phyloP scores from a whole-genome alignment of 2,329 filamentous ascomycete genomes.

The Aureobasidium pullulans region DNA sequence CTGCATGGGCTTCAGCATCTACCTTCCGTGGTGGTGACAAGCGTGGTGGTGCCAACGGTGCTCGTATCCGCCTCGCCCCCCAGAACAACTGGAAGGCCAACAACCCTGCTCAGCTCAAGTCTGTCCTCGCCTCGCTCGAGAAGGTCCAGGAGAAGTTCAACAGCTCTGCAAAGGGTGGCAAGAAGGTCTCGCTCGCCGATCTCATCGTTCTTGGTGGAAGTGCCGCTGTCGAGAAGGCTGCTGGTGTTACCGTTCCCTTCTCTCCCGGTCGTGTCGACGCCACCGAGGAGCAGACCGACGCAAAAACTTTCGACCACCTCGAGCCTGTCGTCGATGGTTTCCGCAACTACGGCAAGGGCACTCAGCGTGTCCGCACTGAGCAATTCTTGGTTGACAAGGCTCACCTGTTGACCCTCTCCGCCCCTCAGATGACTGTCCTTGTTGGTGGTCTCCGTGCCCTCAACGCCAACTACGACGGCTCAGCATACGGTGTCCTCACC shows the following conservation, averaged over 20 bases:
- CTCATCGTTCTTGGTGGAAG: constrained; percentile 67
- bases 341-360: constrained; percentile 67
- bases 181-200: constrained; percentile 72
- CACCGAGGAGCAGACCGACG: constrained; percentile 63
- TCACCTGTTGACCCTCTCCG: constrained; percentile 60
- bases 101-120: constrained; percentile 58
- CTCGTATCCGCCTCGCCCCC: constrained; percentile 65
- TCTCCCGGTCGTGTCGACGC: constrained; percentile 66
- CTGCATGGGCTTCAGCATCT: constrained; percentile 63
- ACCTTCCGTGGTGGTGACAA: constrained; percentile 71
- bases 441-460: constrained; percentile 65
- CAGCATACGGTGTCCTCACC: constrained; percentile 60
- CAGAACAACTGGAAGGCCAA: constrained; percentile 68
- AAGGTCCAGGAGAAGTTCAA: constrained; percentile 61
- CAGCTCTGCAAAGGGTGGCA: constrained; percentile 42
- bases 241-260: constrained; percentile 60
- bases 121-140: constrained; percentile 57
- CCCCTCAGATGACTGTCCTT: constrained; percentile 63
- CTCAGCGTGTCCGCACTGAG: constrained; percentile 55
- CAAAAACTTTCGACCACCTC: constrained; percentile 55
- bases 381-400: constrained; percentile 66
- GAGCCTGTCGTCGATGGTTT: constrained; percentile 68
- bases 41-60: constrained; percentile 75
- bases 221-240: constrained; percentile 66
- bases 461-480: constrained; percentile 64